phyloP scores from a whole-genome alignment of 2,329 filamentous ascomycete genomes.

The Ascochyta pisi region DNA sequence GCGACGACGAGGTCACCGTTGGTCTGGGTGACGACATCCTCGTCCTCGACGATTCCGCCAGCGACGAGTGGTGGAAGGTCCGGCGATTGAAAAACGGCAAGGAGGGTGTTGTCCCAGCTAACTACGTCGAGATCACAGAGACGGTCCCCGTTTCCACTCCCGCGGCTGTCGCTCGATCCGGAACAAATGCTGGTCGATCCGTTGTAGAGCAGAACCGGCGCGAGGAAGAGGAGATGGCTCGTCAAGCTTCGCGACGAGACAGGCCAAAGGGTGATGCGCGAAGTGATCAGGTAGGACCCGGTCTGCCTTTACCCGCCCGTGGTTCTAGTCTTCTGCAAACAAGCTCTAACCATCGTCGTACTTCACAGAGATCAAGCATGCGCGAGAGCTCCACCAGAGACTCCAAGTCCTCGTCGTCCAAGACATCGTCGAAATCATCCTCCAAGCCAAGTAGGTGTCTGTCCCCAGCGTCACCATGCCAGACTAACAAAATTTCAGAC shows the following conservation, averaged over 20 bases:
- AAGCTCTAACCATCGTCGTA: slow-evolving; percentile 71
- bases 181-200: slow-evolving; percentile 67
- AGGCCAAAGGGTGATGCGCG: slow-evolving; percentile 60
- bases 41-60: slow-evolving; percentile 86
- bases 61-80: slow-evolving; percentile 99
- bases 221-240: slow-evolving; percentile 84
- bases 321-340: slow-evolving; percentile 76
- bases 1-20: slow-evolving; percentile 95
- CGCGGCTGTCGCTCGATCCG: slow-evolving; percentile 58
- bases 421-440: slow-evolving; percentile 53
- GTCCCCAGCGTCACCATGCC: slow-evolving; percentile 18
- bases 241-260: slow-evolving; percentile 75
- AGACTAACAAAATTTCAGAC: slow-evolving; percentile 56
- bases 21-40: slow-evolving; percentile 88
- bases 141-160: slow-evolving; percentile 61
- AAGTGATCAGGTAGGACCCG: slow-evolving; percentile 76
- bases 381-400: slow-evolving; percentile 70
- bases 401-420: slow-evolving; percentile 53
- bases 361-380: slow-evolving; percentile 73
- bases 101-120: slow-evolving; percentile 95
- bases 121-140: slow-evolving; percentile 89
- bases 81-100: slow-evolving; percentile 87
- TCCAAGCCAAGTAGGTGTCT: slow-evolving; percentile 75
- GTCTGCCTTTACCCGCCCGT: slow-evolving; percentile 76
- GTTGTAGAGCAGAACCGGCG: slow-evolving; percentile 77